Conservation (phyloP, 179 eudicot species). For the Nepenthes alata region DNA sequence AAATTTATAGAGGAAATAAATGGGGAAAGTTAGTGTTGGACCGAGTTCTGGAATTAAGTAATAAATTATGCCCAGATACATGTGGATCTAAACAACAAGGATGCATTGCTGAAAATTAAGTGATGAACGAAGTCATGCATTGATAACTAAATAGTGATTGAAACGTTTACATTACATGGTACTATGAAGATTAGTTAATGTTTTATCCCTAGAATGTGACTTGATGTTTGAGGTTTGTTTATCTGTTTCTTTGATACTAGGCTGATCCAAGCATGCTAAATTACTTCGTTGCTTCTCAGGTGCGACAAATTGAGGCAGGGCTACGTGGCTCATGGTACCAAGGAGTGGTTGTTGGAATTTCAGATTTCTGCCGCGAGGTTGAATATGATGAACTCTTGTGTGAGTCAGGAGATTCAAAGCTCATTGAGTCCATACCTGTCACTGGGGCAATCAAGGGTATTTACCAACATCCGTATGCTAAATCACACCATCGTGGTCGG, state of each 20-base stretch:
- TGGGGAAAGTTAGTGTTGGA: too few species aligned
- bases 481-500: conserved; percentile 29
- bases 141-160: not conserved
- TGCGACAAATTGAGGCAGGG: conserved; percentile 36
- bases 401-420: conserved; percentile 28
- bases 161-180: not conserved
- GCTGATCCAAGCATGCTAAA: not conserved
- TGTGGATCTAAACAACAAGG: too few species aligned
- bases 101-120: too few species aligned
- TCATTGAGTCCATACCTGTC: conserved; percentile 39
- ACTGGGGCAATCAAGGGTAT: conserved; percentile 32
- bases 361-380: conserved; percentile 26
- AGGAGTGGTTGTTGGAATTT: conserved; percentile 29
- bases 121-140: not conserved
- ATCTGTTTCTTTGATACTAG: conserved; percentile 1
- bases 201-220: not conserved
- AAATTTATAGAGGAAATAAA: too few species aligned
- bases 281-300: conserved; percentile 17
- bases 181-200: not conserved
- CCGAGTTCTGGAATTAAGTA: too few species aligned
- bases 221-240: not conserved
- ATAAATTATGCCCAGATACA: too few species aligned
- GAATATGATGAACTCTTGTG: conserved; percentile 28
- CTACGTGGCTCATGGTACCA: conserved; percentile 37
- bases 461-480: conserved; percentile 25